Percentiles rank a stretch among this genome's conserved stretches.
Evolutionary conservation across 306 rosid genomes (phyloP).

Genomic region (Echinosophora koreensis): DNA sequence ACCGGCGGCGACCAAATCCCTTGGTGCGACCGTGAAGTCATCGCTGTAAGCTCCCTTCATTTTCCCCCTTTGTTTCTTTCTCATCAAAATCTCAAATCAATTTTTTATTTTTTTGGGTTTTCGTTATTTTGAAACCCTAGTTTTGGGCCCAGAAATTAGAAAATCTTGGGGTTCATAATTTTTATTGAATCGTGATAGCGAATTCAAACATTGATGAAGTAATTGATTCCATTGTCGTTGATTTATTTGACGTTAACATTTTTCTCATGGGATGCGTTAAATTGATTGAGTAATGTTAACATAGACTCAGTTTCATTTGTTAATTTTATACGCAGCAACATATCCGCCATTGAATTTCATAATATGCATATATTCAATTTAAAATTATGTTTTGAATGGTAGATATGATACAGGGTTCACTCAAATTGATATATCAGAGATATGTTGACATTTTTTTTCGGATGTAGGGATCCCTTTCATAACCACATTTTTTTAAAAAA

Average conservation of each 20-base stretch:
- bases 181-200: background rate
- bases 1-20: conserved; percentile 83
- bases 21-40: conserved; percentile 86
- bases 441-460: background rate
- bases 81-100: conserved; percentile 9
- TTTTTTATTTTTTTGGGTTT: background rate
- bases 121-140: conserved; percentile 30
- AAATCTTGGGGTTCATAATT: background rate
- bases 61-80: background rate
- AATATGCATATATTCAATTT: background rate
- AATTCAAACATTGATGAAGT: background rate
- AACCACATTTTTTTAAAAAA: background rate
- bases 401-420: background rate
- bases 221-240: conserved; percentile 17
- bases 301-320: no score
- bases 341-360: background rate
- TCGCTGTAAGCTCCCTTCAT: conserved; percentile 58
- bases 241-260: background rate
- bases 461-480: background rate
- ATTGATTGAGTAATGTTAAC: no score
- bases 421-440: background rate
- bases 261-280: background rate
- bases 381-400: background rate
- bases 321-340: background rate
- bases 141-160: conserved; percentile 4